Evolutionary conservation across 1,284 basidiomycete genomes (phyloP).

Genomic region (Coriolopsis trogii): DNA sequence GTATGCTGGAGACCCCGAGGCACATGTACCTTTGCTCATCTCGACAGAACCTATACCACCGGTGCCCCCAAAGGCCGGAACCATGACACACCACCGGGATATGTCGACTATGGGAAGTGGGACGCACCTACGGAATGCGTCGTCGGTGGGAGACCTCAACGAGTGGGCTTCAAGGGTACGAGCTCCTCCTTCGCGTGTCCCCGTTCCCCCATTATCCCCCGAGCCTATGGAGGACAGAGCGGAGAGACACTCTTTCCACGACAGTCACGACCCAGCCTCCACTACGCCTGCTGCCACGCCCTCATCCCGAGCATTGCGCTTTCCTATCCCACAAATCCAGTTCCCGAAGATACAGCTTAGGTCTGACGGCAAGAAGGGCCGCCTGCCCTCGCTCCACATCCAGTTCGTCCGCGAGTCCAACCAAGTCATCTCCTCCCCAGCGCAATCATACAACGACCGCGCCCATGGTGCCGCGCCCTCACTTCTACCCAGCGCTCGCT

Average conservation of each 20-base stretch:
- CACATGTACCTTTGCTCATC: constrained; percentile 14
- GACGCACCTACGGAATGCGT: background rate
- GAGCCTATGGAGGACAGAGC: background rate
- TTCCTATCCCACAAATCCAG: constrained; percentile 10
- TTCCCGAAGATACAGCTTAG: constrained; percentile 11
- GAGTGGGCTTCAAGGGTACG: constrained; percentile 15
- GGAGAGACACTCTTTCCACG: background rate
- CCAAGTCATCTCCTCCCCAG: constrained; percentile 16
- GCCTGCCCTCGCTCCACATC: constrained; percentile 17
- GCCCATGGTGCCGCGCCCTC: background rate
- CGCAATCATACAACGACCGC: background rate
- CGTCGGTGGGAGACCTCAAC: background rate
- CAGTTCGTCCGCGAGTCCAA: constrained; percentile 19
- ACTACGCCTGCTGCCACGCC: constrained; percentile 3
- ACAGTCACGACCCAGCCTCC: background rate
- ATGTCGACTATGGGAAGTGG: background rate
- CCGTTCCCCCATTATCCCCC: constrained; percentile 16
- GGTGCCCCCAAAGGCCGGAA: constrained; percentile 13
- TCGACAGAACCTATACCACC: constrained; percentile 4
- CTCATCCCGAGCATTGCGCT: background rate
- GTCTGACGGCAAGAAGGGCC: constrained; percentile 6
- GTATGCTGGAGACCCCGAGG: constrained; percentile 17
- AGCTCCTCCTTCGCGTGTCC: constrained; percentile 9
- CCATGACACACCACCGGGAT: background rate
- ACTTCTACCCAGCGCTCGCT: constrained; percentile 8